Evolutionary conservation across 495 filamentous ascomycete genomes (phyloP).

Genomic region (Trichocladium antarcticum): DNA sequence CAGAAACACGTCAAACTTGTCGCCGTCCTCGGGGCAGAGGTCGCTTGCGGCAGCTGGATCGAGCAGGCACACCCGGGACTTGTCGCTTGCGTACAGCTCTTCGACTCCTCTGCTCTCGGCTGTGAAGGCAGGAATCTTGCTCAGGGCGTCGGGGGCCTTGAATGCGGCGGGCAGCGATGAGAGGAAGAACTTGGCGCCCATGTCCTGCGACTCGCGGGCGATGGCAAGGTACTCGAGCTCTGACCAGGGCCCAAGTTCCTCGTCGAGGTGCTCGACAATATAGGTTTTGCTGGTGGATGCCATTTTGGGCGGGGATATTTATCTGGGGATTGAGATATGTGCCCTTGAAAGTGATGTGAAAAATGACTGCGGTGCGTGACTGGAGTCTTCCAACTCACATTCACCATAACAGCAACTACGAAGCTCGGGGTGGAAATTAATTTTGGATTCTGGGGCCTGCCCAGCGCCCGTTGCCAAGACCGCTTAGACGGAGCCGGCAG

Average conservation of each 20-base stretch:
- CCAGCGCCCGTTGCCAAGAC: conserved; percentile 7
- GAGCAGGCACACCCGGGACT: conserved; percentile 67
- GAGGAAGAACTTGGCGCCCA: conserved; percentile 62
- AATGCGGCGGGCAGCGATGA: conserved; percentile 67
- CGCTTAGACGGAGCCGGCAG: conserved; percentile 5
- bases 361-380: too few species aligned
- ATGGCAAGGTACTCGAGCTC: conserved; percentile 81
- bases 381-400: too few species aligned
- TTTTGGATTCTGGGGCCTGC: conserved; percentile 4
- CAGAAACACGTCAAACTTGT: conserved; percentile 76
- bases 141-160: conserved; percentile 53
- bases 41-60: conserved; percentile 76
- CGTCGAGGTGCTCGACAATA: conserved; percentile 87
- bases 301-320: too few species aligned
- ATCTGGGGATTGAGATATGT: too few species aligned
- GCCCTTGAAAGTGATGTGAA: background rate
- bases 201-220: conserved; percentile 60
- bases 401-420: too few species aligned
- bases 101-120: conserved; percentile 67
- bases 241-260: conserved; percentile 90
- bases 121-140: conserved; percentile 46
- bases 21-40: conserved; percentile 69
- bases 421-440: background rate
- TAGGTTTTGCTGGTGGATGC: conserved; percentile 46
- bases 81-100: conserved; percentile 53